A percentile compares a stretch with the other conserved stretches of the same genome.
Conservation (phyloP, 768 basidiomycete species). For the Exsudoporus frostii region DNA sequence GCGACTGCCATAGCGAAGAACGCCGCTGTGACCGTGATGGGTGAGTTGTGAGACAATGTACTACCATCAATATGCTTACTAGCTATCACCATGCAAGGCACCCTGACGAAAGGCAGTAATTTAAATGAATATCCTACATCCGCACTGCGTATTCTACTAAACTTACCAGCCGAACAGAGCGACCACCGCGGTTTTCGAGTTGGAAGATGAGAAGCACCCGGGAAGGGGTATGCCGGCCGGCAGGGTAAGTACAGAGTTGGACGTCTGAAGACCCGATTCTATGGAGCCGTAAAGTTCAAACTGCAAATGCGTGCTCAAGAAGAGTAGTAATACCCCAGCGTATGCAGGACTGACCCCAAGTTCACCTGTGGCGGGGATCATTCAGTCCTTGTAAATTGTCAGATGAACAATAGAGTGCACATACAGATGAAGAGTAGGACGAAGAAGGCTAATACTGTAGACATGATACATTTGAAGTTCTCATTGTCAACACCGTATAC, state of each 20-base stretch:
- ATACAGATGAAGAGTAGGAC: background rate
- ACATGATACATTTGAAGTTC: background rate
- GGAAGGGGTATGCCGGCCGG: background rate
- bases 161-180: background rate
- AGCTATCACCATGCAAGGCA: slow-evolving; percentile 2
- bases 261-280: background rate
- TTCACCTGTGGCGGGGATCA: background rate
- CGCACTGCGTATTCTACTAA: background rate
- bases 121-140: background rate
- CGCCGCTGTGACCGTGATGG: background rate
- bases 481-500: background rate
- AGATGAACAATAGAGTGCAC: background rate
- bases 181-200: background rate
- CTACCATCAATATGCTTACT: background rate
- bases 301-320: background rate
- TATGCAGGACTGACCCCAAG: background rate
- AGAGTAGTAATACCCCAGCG: background rate
- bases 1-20: slow-evolving; percentile 3
- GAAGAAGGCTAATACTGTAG: background rate
- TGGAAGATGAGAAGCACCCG: background rate
- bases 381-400: background rate
- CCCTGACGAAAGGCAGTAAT: background rate
- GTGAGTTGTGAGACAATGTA: background rate
- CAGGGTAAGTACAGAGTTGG: background rate
- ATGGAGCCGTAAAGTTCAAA: background rate